These are phyloP conservation scores for Botryotinia calthae DNA, from an alignment of 2,329 filamentous ascomycete species.

Conservation along the genomic window DNA sequence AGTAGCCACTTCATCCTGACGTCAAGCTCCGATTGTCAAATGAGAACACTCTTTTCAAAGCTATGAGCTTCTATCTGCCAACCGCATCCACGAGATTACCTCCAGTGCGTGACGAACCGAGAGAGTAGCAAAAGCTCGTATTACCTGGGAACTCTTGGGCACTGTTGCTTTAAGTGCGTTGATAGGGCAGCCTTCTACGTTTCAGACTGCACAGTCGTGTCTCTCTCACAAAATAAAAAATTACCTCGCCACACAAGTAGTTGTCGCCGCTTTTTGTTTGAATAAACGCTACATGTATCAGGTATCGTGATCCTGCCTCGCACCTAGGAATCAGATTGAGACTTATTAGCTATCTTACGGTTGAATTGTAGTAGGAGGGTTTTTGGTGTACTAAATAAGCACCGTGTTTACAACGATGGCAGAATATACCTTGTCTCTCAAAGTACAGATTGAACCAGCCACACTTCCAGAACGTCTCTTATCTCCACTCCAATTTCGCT, in stretches of 20 bases:
- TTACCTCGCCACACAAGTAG: slow-evolving; percentile 18
- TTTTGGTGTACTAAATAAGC: background rate
- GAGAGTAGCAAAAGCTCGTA: background rate
- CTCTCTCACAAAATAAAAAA: background rate
- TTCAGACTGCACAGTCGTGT: background rate
- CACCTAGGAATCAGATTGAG: background rate
- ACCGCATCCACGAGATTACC: background rate
- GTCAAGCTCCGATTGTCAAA: background rate
- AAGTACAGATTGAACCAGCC: background rate
- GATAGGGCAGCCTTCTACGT: slow-evolving; percentile 7
- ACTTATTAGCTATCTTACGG: background rate
- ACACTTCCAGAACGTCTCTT: slow-evolving; percentile 12
- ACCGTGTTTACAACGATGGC: background rate
- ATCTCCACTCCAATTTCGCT: slow-evolving; percentile 2
- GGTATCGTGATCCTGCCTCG: slow-evolving; percentile 1
- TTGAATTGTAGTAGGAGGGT: background rate
- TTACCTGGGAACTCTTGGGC: background rate
- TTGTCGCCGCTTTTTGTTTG: background rate
- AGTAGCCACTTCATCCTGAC: background rate
- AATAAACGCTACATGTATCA: background rate
- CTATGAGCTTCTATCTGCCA: background rate
- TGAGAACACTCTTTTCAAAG: background rate
- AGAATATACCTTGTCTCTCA: background rate
- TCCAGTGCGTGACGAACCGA: background rate
- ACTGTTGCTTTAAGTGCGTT: slow-evolving; percentile 2